Evolutionary conservation across 495 filamentous ascomycete genomes (phyloP), one percentile per base, ranked within the genome.

Genomic region (Penicillium manginii): DNA sequence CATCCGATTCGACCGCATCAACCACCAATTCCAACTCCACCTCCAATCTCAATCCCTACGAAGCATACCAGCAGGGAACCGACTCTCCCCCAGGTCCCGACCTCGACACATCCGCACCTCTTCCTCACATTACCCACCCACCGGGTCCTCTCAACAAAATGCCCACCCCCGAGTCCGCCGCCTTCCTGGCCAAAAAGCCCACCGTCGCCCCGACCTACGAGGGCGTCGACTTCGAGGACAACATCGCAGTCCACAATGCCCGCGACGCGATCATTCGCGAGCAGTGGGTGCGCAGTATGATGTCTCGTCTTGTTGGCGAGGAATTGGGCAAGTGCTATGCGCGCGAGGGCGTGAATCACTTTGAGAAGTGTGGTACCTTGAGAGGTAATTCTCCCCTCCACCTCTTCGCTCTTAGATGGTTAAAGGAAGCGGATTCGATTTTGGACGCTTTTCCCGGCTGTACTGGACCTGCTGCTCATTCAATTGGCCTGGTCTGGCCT

Each of bases 271-370:
- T 98, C 46, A 86, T 98, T 65, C 86, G 92, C 40, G 94, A 98
- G 77, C 94, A 98, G 78, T 98, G 96, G 96, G 92, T 98, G 26
- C 86, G 86, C 72, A 88, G 86, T 65, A 98, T 98, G 94, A 98
- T 97, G 94, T 90, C 91, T 18, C 81, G 94, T 58, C 79, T 98
- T 51, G 91, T 98, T 33, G 83, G 92, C 39, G 91, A 98, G 76
- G 96, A 98, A 79, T 73, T 98, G 77, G 86, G 91, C 65, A 97
- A 96, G 81, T 98, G 94, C 78, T 98, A 98, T 81, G 83, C 84
- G 68, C 83, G 88, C 56, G 93, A 98, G 77, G 94, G 94, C 4
- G 91, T 97, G 55, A 98, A 98, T 76, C 94, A 98, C 75, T 74
- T 98, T 64, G 93, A 97, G 85, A 98, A 97, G 80, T 98, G 94